These are phyloP conservation scores for Raphanus raphanistrum DNA, from an alignment of 345 rosid species.

Conservation along the genomic window DNA sequence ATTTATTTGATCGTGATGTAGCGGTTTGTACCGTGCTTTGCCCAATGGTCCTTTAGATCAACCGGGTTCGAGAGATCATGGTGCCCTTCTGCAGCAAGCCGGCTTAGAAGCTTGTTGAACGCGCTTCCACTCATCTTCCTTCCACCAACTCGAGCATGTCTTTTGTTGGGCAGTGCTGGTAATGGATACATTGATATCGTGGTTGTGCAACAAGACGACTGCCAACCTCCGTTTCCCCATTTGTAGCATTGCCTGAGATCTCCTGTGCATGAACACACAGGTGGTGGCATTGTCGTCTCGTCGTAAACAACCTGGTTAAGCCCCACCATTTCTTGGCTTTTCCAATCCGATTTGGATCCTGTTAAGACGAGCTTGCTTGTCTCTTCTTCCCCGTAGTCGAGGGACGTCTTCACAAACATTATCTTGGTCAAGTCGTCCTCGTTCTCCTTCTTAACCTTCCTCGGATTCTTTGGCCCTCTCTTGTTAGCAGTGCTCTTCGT, in stretches of 20 bases:
- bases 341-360: constrained; percentile 80
- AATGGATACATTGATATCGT: constrained; percentile 81
- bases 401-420: constrained; percentile 61
- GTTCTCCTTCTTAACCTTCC: constrained; percentile 76
- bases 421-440: constrained; percentile 62
- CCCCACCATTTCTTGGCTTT: constrained; percentile 77
- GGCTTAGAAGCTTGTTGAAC: constrained; percentile 88
- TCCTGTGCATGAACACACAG: constrained; percentile 95
- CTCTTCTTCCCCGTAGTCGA: constrained; percentile 59
- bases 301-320: constrained; percentile 90
- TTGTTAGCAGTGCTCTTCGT: constrained; percentile 49
- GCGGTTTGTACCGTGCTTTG: constrained; percentile 73
- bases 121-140: constrained; percentile 99
- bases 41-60: constrained; percentile 77
- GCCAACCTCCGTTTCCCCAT: constrained; percentile 99
- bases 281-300: constrained; percentile 89
- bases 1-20: constrained; percentile 58
- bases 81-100: constrained; percentile 80
- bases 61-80: constrained; percentile 71
- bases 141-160: constrained; percentile 95
- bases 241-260: constrained; percentile 88
- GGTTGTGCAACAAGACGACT: constrained; percentile 97
- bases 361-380: constrained; percentile 46
- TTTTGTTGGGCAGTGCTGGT: constrained; percentile 84
- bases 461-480: constrained; percentile 62